Conservation (phyloP, 768 basidiomycete species). For the Boletus speciosus region DNA sequence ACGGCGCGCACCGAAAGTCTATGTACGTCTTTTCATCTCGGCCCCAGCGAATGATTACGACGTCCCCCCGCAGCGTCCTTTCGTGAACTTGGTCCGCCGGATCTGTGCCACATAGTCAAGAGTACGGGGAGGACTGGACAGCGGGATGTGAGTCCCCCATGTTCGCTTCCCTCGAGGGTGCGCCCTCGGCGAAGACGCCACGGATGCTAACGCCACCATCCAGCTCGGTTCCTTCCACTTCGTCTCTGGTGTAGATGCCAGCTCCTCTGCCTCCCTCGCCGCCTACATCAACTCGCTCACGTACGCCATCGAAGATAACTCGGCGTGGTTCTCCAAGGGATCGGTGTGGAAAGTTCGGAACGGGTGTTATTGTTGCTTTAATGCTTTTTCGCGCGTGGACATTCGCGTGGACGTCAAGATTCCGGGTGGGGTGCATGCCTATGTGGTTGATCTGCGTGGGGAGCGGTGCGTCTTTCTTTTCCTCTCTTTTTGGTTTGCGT, state of each 20-base stretch:
- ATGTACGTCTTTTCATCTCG: conserved; percentile 49
- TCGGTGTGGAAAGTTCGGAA: conserved; percentile 86
- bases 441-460: conserved; percentile 89
- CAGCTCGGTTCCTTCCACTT: conserved; percentile 97
- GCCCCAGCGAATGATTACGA: not conserved
- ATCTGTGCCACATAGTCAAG: conserved; percentile 94
- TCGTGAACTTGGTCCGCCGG: conserved; percentile 95
- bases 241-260: conserved; percentile 97
- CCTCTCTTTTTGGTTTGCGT: not conserved
- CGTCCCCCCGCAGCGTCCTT: conserved; percentile 67
- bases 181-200: not conserved
- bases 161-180: not conserved
- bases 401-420: conserved; percentile 98
- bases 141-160: conserved; percentile 67
- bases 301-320: conserved; percentile 86
- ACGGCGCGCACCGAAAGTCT: conserved; percentile 89
- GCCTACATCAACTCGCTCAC: conserved; percentile 99
- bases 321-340: conserved; percentile 88
- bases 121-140: conserved; percentile 78
- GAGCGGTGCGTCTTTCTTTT: conserved; percentile 62
- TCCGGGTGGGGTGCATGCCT: conserved; percentile 93
- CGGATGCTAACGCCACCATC: not conserved
- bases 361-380: conserved; percentile 96
- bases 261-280: conserved; percentile 94
- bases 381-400: conserved; percentile 96